Evolutionary conservation across 2,329 filamentous ascomycete genomes (phyloP), one percentile per base, ranked within the genome.

Genomic region (Ophiocordyceps unilateralis): DNA sequence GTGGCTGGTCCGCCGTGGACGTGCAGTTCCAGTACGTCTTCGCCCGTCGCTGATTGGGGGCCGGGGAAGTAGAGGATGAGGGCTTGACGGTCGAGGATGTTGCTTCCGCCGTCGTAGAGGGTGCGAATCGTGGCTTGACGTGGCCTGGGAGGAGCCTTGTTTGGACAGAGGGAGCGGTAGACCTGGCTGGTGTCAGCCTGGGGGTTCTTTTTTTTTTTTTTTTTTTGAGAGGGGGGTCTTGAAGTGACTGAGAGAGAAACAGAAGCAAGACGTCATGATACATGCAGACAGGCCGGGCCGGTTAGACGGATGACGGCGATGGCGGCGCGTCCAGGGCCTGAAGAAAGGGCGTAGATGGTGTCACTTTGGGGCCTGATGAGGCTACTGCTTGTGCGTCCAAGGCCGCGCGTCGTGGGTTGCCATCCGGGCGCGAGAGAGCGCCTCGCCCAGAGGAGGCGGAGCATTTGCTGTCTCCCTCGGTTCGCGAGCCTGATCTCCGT

Each of bases 261-360:
- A n/a, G n/a, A n/a, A n/a, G n/a, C 28, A 11, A 11, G 15, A 17
- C 15, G 17, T 36, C 32, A 36, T 19, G 44, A 52, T 66, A 85
- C 80, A 53, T 78, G 67, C 46, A 74, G 61, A 59, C 83, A 89
- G 39, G 78, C 76, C 23, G 83, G 72, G 0, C 91, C 91, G 5
- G 91, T 95, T 22, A 94, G 70, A 14, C 91, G 77, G 42, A 96
- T 78, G 30, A 96, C 79, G 2, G 89, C 89, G 57, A 98, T 94
- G 1, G 87, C 91, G 38, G 86, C 87, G 56, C 78, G 78, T 1
- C 89, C 91, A 11, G 81, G 68, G 0, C 85, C 86, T 1, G 88
- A 93, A 0, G 89, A 95, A 1, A 96, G 66, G 0, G 91, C 91
- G 59, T 93, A 96, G 43, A 98, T 93, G 1, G 89, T 96, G 45